phyloP scores from a whole-genome alignment of 1,284 basidiomycete species.

The Puccinia brachypodii region DNA sequence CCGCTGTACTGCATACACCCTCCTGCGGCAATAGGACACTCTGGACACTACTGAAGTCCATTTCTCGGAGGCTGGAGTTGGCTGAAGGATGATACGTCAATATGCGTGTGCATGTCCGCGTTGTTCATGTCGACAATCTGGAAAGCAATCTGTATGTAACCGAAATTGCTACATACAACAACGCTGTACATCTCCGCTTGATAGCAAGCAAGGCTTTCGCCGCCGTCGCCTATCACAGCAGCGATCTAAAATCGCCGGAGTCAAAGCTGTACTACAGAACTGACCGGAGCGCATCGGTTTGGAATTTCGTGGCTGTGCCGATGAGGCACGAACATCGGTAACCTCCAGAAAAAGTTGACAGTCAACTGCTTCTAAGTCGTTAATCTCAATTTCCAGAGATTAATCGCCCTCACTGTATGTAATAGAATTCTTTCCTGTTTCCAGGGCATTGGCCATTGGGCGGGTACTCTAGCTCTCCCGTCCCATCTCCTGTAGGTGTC shows the following conservation, averaged over 20 bases:
- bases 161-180: neutral
- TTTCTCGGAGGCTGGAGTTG: neutral
- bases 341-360: neutral
- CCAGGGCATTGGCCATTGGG: slow-evolving; percentile 9
- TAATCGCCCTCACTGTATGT: neutral
- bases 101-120: neutral
- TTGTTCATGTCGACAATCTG: neutral
- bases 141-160: neutral
- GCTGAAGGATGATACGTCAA: neutral
- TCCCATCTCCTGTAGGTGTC: neutral
- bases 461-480: neutral
- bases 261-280: slow-evolving; percentile 5
- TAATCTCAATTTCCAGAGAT: slow-evolving; percentile 1
- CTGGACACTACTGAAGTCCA: neutral
- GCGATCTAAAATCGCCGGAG: neutral
- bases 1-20: neutral
- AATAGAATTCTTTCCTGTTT: slow-evolving; percentile 15
- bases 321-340: slow-evolving; percentile 11
- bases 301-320: neutral
- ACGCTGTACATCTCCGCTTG: neutral
- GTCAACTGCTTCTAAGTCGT: neutral
- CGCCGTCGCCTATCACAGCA: slow-evolving; percentile 19
- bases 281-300: neutral
- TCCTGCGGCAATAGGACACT: neutral
- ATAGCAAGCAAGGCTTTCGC: neutral